Evolutionary conservation across 768 basidiomycete species (phyloP).

Genomic region (Pleurotus eryngii): DNA sequence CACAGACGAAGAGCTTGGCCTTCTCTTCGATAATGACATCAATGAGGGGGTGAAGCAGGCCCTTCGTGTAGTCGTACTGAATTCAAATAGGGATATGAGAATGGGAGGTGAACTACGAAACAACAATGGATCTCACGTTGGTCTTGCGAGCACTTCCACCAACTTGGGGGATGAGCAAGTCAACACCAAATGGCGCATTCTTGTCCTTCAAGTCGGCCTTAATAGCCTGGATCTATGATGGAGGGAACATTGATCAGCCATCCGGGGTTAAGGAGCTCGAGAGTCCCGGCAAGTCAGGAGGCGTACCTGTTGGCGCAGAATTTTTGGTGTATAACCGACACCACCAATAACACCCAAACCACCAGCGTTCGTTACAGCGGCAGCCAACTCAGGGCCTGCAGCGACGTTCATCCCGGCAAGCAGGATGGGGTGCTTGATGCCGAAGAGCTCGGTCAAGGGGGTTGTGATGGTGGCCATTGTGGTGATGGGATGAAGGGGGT

Average conservation of each 20-base stretch:
- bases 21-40: constrained; percentile 93
- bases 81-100: neutral
- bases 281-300: neutral
- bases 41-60: constrained; percentile 77
- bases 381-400: constrained; percentile 77
- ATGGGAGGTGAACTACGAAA: neutral
- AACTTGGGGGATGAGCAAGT: constrained; percentile 83
- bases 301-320: constrained; percentile 71
- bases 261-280: constrained; percentile 11
- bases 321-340: constrained; percentile 79
- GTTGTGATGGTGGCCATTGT: constrained; percentile 68
- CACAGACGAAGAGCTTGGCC: constrained; percentile 84
- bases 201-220: constrained; percentile 73
- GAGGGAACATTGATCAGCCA: constrained; percentile 9
- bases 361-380: constrained; percentile 88
- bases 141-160: constrained; percentile 89
- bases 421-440: constrained; percentile 83
- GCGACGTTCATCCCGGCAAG: constrained; percentile 65
- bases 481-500: neutral
- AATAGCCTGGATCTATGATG: constrained; percentile 59
- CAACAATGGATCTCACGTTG: constrained; percentile 48
- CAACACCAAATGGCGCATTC: constrained; percentile 86
- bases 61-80: constrained; percentile 87
- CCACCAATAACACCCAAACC: constrained; percentile 93
- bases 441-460: constrained; percentile 86